phyloP scores from a whole-genome alignment of 2,329 filamentous ascomycete genomes.

The Colletotrichum incanum region DNA sequence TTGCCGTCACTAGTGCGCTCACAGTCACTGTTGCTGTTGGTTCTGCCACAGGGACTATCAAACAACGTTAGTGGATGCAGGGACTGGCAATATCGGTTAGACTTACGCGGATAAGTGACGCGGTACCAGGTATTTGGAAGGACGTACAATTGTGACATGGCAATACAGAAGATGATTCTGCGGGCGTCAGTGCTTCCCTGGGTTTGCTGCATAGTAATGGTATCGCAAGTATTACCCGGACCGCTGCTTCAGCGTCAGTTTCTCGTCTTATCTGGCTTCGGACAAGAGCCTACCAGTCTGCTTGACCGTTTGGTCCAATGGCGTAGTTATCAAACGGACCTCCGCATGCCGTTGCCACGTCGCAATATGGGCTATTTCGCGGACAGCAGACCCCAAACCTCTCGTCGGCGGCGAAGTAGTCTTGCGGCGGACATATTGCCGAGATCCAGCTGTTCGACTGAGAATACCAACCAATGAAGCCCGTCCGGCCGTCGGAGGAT shows the following conservation, averaged over 20 bases:
- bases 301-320: conserved; percentile 20
- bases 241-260: background rate
- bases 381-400: conserved; percentile 30
- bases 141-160: conserved; percentile 19
- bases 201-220: conserved; percentile 18
- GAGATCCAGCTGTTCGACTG: conserved; percentile 22
- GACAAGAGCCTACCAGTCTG: conserved; percentile 21
- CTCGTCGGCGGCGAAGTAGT: conserved; percentile 35
- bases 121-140: conserved; percentile 36
- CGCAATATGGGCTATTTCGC: conserved; percentile 15
- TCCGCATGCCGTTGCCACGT: conserved; percentile 32
- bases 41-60: background rate
- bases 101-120: conserved; percentile 17
- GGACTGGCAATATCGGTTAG: background rate
- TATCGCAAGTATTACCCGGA: conserved; percentile 25
- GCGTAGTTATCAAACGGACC: conserved; percentile 23
- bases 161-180: conserved; percentile 29
- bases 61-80: background rate
- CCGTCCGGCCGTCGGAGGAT: conserved; percentile 10
- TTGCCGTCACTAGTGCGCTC: background rate
- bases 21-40: conserved; percentile 4
- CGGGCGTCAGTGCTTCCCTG: conserved; percentile 20
- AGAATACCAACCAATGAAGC: conserved; percentile 34
- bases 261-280: background rate
- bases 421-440: conserved; percentile 17